Evolutionary conservation across 2,329 filamentous ascomycete genomes (phyloP), one percentile per base, ranked within the genome.

Genomic region (Aspergillus spinulosporus): DNA sequence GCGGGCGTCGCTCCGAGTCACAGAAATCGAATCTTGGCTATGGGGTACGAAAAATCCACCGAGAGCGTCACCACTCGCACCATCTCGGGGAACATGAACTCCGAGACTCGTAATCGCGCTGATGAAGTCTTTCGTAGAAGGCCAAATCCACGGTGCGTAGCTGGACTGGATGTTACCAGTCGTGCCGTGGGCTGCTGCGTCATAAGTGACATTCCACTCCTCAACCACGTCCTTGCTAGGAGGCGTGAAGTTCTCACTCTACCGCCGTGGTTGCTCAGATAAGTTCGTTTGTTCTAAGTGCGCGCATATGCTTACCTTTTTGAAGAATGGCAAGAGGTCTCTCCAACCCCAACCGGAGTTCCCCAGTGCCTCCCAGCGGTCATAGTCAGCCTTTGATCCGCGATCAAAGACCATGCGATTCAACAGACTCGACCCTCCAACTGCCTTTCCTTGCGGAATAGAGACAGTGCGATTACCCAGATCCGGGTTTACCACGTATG

Each of bases 171-270:
- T n/a, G 29, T 49, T 37, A 2, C 53, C 54, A 2, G 29, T 21
- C 8, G 31, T 8, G 3, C 54, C 54, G 40, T 51, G 54, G 14
- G 46, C 47, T 4, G 54, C 46, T 7, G 31, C 12, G 26, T 56
- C 48, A 28, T 47, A 56, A 2, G 39, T 51, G 26, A 46, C 26
- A 5, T 47, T 36, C 40, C 48, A 51, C 12, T 47, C 54, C 2
- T 12, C 40, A 7, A 26, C 15, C n/a, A 56, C 40, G 8, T 42
- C 44, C 6, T n/a, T 8, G 4, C 15, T 47, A 4, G 54, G 54
- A 5, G 47, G 40, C 4, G 39, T 51, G 54, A 51, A 56, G n/a
- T n/a, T 49, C 26, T 56, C 54, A 51, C 54, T 56, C 48, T 56
- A 28, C 9, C n/a, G 21, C 6, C n/a, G 15, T 11, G 11, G 11